These are phyloP conservation scores for Fusarium nematophilum DNA, from an alignment of 2,329 filamentous ascomycete genomes.

Conservation along the genomic window DNA sequence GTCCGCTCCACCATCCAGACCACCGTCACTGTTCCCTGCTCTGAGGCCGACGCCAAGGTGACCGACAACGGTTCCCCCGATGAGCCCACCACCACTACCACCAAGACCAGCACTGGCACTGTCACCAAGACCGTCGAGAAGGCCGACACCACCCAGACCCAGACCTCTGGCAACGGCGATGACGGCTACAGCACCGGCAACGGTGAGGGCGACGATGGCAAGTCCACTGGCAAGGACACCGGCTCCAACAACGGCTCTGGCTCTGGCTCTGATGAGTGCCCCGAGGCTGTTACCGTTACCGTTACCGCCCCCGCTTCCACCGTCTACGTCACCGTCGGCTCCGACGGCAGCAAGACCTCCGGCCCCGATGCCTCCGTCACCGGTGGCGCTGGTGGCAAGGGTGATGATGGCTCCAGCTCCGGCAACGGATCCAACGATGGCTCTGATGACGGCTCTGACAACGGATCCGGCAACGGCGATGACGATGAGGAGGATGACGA, in stretches of 20 bases:
- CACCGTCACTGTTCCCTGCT: constrained; percentile 49
- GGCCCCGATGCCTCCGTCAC: constrained; percentile 39
- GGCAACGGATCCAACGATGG: constrained; percentile 6
- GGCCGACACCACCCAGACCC: constrained; percentile 35
- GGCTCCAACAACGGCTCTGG: constrained; percentile 13
- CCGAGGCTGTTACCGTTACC: constrained; percentile 43
- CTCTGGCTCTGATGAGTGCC: constrained; percentile 20
- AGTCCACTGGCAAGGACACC: constrained; percentile 34
- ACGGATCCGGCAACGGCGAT: constrained; percentile 30
- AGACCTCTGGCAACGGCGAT: constrained; percentile 34
- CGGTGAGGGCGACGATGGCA: constrained; percentile 12
- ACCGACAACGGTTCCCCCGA: constrained; percentile 31
- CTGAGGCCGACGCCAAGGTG: constrained; percentile 24
- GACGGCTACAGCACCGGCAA: constrained; percentile 25
- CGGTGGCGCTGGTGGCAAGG: constrained; percentile 18
- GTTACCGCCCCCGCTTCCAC: constrained; percentile 49
- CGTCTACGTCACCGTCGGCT: constrained; percentile 50
- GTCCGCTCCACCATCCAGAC: constrained; percentile 56
- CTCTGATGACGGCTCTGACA: constrained; percentile 3
- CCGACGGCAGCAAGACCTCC: constrained; percentile 34
- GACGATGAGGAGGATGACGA: constrained; percentile 32
- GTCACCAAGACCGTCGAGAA: constrained; percentile 50
- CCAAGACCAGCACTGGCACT: constrained; percentile 51
- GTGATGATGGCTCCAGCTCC: constrained; percentile 12
- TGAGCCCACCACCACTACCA: constrained; percentile 53